These are phyloP conservation scores for Phytopythium mirpurense DNA, from an alignment of 352 stramenopile genomes.

Conservation along the genomic window DNA sequence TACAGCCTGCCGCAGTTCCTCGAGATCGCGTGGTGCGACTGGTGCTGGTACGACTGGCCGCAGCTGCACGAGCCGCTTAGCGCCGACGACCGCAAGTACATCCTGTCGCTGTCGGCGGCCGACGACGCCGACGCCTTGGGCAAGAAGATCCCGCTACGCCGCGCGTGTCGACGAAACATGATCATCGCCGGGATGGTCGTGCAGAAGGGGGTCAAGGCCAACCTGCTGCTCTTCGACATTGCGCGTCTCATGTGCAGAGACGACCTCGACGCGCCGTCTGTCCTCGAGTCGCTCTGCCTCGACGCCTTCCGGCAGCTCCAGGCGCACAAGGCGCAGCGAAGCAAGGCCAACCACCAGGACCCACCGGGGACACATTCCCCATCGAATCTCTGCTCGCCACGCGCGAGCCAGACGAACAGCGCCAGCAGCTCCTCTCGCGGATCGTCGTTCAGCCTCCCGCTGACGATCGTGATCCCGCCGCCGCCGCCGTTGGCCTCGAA, in stretches of 20 bases:
- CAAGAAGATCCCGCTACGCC: constrained; percentile 69
- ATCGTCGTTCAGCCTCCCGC: constrained; percentile 3
- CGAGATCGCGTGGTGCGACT: constrained; percentile 97
- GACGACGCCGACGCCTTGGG: constrained; percentile 51
- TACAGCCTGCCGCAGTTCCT: constrained; percentile 95
- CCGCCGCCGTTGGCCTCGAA: background rate
- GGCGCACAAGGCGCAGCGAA: constrained; percentile 23
- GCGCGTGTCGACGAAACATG: constrained; percentile 74
- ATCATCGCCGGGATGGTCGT: constrained; percentile 76
- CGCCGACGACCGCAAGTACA: constrained; percentile 49
- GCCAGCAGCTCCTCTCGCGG: background rate
- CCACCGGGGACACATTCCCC: constrained; percentile 4
- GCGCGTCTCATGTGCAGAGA: constrained; percentile 83
- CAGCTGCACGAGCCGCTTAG: constrained; percentile 81
- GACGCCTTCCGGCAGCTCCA: constrained; percentile 67
- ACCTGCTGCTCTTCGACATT: constrained; percentile 66
- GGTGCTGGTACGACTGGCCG: constrained; percentile 98
- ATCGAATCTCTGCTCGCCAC: constrained; percentile 1
- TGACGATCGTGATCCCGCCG: constrained; percentile 49
- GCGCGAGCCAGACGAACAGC: background rate
- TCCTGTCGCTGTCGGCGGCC: constrained; percentile 49
- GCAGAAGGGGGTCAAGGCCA: constrained; percentile 64
- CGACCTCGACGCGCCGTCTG: constrained; percentile 68
- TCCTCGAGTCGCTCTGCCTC: constrained; percentile 55
- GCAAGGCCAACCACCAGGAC: constrained; percentile 15